These are phyloP conservation scores for Ustilago cynodontis DNA, from an alignment of 1,284 basidiomycete genomes.

Conservation along the genomic window DNA sequence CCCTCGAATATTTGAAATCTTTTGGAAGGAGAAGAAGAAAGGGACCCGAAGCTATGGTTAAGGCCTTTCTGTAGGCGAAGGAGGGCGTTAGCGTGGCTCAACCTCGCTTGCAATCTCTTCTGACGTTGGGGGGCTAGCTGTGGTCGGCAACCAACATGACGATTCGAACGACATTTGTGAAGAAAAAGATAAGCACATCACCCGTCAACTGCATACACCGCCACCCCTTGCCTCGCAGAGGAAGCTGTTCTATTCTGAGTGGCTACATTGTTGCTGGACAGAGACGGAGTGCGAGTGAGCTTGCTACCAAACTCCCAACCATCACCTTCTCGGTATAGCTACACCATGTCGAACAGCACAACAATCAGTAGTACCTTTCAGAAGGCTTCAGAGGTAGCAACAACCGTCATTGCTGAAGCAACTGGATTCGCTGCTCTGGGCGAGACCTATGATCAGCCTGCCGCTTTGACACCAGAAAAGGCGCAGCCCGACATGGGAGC, in stretches of 20 bases:
- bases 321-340: neutral
- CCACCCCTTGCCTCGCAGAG: neutral
- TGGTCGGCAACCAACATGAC: too few relatives aligned
- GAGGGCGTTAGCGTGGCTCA: neutral
- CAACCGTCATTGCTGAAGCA: conserved; percentile 10
- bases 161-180: too few relatives aligned
- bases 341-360: neutral
- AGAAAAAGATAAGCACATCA: neutral
- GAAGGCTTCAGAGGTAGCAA: neutral
- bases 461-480: neutral
- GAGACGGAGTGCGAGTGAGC: too few relatives aligned
- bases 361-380: neutral
- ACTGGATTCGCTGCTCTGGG: conserved; percentile 32
- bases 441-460: conserved; percentile 1
- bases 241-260: too few relatives aligned
- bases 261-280: too few relatives aligned
- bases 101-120: neutral
- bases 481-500: neutral
- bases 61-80: neutral
- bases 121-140: neutral
- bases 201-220: neutral
- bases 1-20: neutral
- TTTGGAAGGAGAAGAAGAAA: neutral
- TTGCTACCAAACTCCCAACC: neutral
- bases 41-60: neutral